These are phyloP conservation scores for Backusella liffmaniae DNA, from an alignment of 192 early-diverging fungal genomes.

Conservation along the genomic window DNA sequence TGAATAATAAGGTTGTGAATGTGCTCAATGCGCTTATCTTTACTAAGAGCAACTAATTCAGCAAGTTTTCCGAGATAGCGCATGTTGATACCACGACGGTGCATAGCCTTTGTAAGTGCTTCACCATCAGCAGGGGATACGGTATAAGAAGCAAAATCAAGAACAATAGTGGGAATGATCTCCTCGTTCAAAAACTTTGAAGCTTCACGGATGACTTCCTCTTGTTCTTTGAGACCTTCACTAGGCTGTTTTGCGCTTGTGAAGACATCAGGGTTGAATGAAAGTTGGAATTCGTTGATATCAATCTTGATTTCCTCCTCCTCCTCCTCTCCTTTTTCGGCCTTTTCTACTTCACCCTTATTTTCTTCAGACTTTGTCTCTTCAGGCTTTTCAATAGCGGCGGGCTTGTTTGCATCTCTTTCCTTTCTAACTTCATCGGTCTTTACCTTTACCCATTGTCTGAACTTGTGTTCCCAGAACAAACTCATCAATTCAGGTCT, in stretches of 20 bases:
- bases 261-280: constrained; percentile 65
- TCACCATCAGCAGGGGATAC: constrained; percentile 79
- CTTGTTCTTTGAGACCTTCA: constrained; percentile 38
- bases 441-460: constrained; percentile 59
- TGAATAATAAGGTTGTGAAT: constrained; percentile 67
- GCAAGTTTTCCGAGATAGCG: constrained; percentile 87
- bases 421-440: constrained; percentile 45
- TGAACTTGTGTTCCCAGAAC: constrained; percentile 82
- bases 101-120: constrained; percentile 77
- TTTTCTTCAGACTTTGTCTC: constrained; percentile 18
- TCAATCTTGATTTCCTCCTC: constrained; percentile 35
- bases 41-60: constrained; percentile 56
- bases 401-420: constrained; percentile 32
- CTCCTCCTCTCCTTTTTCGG: constrained; percentile 33
- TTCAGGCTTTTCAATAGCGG: constrained; percentile 16
- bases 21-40: constrained; percentile 53
- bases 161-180: constrained; percentile 62
- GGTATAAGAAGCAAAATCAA: constrained; percentile 65
- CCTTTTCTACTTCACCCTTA: constrained; percentile 13
- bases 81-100: constrained; percentile 97
- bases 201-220: constrained; percentile 67
- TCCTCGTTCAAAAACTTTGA: constrained; percentile 75
- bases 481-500: constrained; percentile 83
- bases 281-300: constrained; percentile 42
- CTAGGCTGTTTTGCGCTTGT: constrained; percentile 45